Base-by-base conservation (phyloP, 371 early-diverging fungal species). In the Zychaea mexicana region DNA sequence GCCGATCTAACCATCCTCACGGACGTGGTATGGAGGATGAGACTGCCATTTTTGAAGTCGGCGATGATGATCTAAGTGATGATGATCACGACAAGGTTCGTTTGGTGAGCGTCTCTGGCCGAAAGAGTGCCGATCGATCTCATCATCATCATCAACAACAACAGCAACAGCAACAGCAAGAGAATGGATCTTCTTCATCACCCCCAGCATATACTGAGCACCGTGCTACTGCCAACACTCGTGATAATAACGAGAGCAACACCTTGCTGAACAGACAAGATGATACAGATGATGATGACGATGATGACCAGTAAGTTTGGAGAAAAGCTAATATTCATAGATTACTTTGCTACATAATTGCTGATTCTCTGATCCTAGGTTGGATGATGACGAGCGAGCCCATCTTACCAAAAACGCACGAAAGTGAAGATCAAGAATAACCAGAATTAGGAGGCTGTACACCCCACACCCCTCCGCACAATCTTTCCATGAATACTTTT, bases 11-110 rank as follows among this genome's bases (percentile, higher is more conserved):
- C 49, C 83, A 84, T 1, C 59, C 65, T 39, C 60, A 68, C 33
- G 54, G 64, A 8, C 17, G 28, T 32, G 66, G 66, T 27, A 47
- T 67, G 13, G 83, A 82, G 17, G 85, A 83, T 52, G 85, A 82
- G 19, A 73, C 78, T 5, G 86, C 84, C 22, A 80, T 88, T 32
- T 89, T 89, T 71, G 88, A 88, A 63, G 74, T 89, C n/a, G 89
- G 89, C 3, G 86, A 84, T 42, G 86, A 83, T 47, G 86, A 86
- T 66, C 70, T 78, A 9, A 79, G 77, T 19, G 87, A 86, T 38
- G 84, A 85, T 24, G 84, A 81, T 27, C 67, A 61, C n/a, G 60
- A 72, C 22, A 61, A 58, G 30, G 66, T 70, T 15, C 62, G 67
- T 32, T 46, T 66, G 19, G 52, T 71, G 33, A 71, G 63, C 27